Evolutionary conservation across 1,284 basidiomycete species (phyloP).

Genomic region (Microbotryum lychnidis-dioicae): DNA sequence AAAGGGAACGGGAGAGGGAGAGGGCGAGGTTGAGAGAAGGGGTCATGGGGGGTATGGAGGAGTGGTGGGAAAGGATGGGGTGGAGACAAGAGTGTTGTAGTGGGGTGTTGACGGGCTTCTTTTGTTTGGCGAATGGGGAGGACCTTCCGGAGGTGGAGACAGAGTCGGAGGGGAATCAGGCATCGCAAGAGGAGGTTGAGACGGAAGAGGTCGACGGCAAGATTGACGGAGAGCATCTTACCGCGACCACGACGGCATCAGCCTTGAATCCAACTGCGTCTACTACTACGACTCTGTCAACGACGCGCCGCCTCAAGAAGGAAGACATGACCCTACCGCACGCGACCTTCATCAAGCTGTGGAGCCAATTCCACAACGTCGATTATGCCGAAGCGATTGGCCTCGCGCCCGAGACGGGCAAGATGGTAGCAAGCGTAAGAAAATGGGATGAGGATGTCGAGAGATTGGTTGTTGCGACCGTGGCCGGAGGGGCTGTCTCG

Average conservation of each 20-base stretch:
- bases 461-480: neutral
- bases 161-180: too few species aligned
- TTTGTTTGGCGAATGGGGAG: conserved; percentile 48
- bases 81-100: conserved; percentile 83
- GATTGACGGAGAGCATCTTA: neutral
- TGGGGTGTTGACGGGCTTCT: conserved; percentile 82
- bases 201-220: neutral
- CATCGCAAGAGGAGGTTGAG: neutral
- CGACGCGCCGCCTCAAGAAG: neutral
- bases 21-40: conserved; percentile 22
- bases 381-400: conserved; percentile 20
- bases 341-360: conserved; percentile 29
- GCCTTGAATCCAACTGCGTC: too few species aligned
- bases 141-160: neutral
- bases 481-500: neutral
- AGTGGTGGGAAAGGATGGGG: conserved; percentile 92
- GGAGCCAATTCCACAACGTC: conserved; percentile 34
- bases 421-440: neutral
- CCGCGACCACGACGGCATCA: neutral
- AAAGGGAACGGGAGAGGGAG: conserved; percentile 27
- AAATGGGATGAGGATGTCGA: conserved; percentile 18
- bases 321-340: conserved; percentile 20
- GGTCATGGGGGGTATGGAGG: conserved; percentile 46
- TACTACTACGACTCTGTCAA: neutral
- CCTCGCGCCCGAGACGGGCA: neutral